These are phyloP conservation scores for Porodaedalea pini DNA, from an alignment of 1,284 basidiomycete genomes.

Conservation along the genomic window DNA sequence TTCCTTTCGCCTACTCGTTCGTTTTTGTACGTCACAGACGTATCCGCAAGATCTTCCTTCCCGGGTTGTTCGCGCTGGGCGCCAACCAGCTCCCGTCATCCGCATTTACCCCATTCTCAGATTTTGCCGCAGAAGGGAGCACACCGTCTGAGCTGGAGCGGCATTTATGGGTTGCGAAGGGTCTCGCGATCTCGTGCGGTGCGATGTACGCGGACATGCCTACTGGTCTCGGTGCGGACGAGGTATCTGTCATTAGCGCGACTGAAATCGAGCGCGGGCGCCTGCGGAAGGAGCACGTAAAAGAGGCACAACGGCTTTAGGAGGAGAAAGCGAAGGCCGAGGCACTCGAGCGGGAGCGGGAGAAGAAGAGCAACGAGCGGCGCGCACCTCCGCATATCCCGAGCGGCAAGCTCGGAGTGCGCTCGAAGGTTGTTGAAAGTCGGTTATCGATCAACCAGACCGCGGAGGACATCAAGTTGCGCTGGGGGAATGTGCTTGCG, in stretches of 20 bases:
- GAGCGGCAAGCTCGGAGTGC: not conserved
- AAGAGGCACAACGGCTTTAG: not conserved
- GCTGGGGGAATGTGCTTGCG: constrained; percentile 53
- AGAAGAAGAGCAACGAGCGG: not conserved
- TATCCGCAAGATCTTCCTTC: constrained; percentile 48
- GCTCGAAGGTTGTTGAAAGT: constrained; percentile 1
- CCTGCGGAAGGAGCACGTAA: not conserved
- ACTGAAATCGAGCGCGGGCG: constrained; percentile 13
- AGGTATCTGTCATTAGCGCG: constrained; percentile 38
- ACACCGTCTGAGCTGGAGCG: constrained; percentile 34
- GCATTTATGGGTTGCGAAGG: constrained; percentile 66
- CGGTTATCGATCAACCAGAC: constrained; percentile 12
- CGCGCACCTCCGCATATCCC: constrained; percentile 3
- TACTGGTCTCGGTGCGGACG: constrained; percentile 62
- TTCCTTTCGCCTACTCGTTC: constrained; percentile 62
- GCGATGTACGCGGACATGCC: constrained; percentile 59
- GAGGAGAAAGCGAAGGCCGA: constrained; percentile 1
- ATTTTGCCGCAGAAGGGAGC: not conserved
- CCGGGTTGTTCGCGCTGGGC: constrained; percentile 71
- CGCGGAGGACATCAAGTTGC: constrained; percentile 24
- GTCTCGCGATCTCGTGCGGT: constrained; percentile 64
- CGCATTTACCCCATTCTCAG: constrained; percentile 23
- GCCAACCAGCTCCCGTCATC: constrained; percentile 52
- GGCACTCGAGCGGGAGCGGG: not conserved
- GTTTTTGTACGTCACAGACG: constrained; percentile 71